Percentiles rank a stretch among this genome's conserved stretches.
These are phyloP conservation scores for Acanthamoeba triangularis DNA, from an alignment of 208 protist species.

Conservation along the genomic window DNA sequence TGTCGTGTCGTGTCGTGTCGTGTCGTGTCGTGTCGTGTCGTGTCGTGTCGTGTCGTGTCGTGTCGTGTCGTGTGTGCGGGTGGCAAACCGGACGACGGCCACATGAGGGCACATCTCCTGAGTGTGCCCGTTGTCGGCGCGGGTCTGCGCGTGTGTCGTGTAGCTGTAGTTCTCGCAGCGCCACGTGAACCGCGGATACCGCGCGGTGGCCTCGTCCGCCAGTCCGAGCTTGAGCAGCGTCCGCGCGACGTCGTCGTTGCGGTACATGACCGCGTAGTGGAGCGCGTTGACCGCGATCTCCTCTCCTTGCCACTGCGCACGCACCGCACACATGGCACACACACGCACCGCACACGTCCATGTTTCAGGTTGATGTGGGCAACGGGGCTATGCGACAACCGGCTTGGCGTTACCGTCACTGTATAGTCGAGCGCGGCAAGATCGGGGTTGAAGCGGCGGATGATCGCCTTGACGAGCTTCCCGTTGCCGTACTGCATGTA, in stretches of 20 bases:
- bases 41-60: neutral
- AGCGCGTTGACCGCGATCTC: neutral
- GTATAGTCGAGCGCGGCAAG: neutral
- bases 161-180: neutral
- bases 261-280: neutral
- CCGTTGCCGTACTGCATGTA: neutral
- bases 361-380: too few species aligned
- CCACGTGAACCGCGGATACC: neutral
- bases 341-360: neutral
- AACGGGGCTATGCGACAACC: neutral
- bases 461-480: neutral
- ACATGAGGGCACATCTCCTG: conserved; percentile 35
- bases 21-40: neutral
- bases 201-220: neutral
- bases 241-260: neutral
- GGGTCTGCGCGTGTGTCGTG: neutral
- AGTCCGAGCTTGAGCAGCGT: neutral
- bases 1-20: neutral
- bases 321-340: neutral
- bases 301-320: neutral
- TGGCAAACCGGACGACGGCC: neutral
- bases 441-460: neutral
- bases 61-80: neutral
- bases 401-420: neutral
- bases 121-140: neutral